phyloP scores from a whole-genome alignment of 129 eudicot genomes.

The Kitagawia praeruptora region DNA sequence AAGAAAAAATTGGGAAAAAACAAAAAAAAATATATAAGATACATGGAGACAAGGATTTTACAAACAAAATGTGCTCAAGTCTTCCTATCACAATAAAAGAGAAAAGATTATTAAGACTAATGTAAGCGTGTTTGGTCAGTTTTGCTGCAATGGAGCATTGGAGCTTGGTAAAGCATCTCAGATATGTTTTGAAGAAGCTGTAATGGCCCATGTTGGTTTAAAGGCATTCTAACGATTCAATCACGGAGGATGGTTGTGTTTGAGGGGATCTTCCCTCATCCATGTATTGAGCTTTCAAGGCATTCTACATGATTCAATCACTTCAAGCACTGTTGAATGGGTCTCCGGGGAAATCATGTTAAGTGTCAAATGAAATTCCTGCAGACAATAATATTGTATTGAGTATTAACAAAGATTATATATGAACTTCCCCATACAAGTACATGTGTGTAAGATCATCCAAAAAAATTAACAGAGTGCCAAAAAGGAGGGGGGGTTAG shows the following conservation, averaged over 20 bases:
- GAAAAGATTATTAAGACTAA: not conserved
- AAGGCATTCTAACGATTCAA: constrained; percentile 68
- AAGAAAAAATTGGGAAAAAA: not conserved
- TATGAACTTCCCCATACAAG: not conserved
- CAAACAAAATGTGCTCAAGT: constrained; percentile 14
- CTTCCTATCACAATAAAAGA: not conserved
- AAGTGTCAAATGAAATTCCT: constrained; percentile 91
- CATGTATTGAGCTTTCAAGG: constrained; percentile 28
- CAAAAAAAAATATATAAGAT: not conserved
- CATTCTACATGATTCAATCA: constrained; percentile 84
- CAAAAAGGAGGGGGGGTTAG: not conserved
- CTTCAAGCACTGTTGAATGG: constrained; percentile 71
- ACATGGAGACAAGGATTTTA: constrained; percentile 1
- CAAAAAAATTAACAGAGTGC: not conserved
- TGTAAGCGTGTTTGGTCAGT: constrained; percentile 2
- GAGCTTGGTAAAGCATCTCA: not conserved
- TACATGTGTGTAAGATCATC: not conserved
- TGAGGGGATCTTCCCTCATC: not conserved
- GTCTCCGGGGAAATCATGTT: constrained; percentile 96
- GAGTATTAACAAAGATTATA: not conserved
- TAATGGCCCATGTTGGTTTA: constrained; percentile 6
- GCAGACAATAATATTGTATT: constrained; percentile 9
- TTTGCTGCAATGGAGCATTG: not conserved
- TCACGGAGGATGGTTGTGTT: constrained; percentile 56
- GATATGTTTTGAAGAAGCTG: not conserved